Conservation (phyloP, 2,329 filamentous ascomycete genomes). For the Thyridium curvatum region DNA sequence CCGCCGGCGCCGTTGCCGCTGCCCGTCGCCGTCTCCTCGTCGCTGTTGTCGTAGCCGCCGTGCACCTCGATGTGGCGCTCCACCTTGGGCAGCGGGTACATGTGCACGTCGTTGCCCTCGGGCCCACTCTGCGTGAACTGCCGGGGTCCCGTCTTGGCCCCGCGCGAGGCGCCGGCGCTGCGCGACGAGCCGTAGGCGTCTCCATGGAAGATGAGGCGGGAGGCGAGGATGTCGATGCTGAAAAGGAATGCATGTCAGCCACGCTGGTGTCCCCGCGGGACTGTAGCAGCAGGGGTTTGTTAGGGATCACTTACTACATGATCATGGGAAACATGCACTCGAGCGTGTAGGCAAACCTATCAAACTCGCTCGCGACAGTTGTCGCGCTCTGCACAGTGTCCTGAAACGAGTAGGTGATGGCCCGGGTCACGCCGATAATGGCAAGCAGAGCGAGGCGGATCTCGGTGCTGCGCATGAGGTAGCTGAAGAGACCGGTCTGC, state of each 20-base stretch:
- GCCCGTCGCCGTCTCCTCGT: too few species aligned
- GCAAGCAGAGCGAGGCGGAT: slow-evolving; percentile 29
- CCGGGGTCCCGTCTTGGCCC: too few species aligned
- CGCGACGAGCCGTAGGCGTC: too few species aligned
- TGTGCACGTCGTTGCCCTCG: too few species aligned
- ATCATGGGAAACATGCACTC: slow-evolving; percentile 35
- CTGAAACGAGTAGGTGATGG: slow-evolving; percentile 34
- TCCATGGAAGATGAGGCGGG: not conserved
- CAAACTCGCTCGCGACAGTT: slow-evolving; percentile 27
- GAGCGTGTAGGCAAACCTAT: slow-evolving; percentile 33
- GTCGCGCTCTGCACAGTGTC: slow-evolving; percentile 26
- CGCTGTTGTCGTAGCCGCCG: too few species aligned
- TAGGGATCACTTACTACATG: slow-evolving; percentile 24
- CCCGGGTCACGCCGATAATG: slow-evolving; percentile 28
- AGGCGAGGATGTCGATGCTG: slow-evolving; percentile 5
- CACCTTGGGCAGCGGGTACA: too few species aligned
- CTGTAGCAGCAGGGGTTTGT: not conserved
- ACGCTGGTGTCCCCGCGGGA: not conserved
- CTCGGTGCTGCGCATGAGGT: slow-evolving; percentile 33
- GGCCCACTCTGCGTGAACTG: too few species aligned
- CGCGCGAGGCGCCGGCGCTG: too few species aligned
- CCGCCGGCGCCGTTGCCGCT: slow-evolving; percentile 80
- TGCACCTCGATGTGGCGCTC: too few species aligned
- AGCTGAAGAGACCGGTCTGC: slow-evolving; percentile 24
- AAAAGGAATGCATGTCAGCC: not conserved